Evolutionary conservation across 2,329 filamentous ascomycete species (phyloP).

Genomic region (Fusarium papillatum): DNA sequence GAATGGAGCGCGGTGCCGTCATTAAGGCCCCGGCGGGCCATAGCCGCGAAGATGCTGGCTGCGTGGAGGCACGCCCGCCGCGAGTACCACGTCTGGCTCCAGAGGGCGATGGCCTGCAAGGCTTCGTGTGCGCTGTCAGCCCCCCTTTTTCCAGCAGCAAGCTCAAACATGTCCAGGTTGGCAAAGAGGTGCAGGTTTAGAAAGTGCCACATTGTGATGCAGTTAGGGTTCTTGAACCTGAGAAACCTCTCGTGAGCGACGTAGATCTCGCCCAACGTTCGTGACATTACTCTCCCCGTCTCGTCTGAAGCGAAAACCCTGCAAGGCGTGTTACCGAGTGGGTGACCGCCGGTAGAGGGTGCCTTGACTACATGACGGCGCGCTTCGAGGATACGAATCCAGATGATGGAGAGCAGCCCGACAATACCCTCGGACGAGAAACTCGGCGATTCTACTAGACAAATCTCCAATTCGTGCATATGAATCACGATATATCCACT

Average conservation of each 20-base stretch:
- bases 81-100: neutral
- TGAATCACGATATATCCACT: neutral
- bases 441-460: neutral
- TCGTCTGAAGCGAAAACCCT: neutral
- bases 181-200: neutral
- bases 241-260: neutral
- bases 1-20: neutral
- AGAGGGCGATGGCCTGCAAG: neutral
- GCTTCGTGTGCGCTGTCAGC: neutral
- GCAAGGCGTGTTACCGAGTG: neutral
- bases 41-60: neutral
- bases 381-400: neutral
- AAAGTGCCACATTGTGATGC: neutral
- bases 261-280: neutral
- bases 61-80: neutral
- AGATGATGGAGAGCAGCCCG: neutral
- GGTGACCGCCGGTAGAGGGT: neutral
- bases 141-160: neutral
- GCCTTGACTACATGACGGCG: neutral
- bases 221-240: neutral
- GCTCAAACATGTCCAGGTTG: neutral
- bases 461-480: neutral
- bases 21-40: neutral
- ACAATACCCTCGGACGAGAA: neutral
- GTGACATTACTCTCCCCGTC: neutral